phyloP scores from a whole-genome alignment of 306 rosid species.

The Sicyos edulis region DNA sequence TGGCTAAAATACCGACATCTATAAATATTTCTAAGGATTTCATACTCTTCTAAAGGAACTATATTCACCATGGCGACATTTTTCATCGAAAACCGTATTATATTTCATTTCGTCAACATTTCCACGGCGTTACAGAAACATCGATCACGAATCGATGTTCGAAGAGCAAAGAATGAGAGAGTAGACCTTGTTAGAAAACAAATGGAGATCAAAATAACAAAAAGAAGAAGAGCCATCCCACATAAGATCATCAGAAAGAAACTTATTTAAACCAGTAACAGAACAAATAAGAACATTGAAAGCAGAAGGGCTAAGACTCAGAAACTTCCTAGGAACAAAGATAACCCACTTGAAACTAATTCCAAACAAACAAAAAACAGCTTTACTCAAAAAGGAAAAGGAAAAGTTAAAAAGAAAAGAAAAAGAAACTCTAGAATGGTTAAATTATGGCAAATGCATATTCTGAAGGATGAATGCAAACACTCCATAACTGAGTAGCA shows the following conservation, averaged over 20 bases:
- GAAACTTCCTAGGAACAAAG: background rate
- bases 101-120: background rate
- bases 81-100: background rate
- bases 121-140: no score
- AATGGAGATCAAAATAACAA: background rate
- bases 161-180: background rate
- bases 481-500: slow-evolving; percentile 5
- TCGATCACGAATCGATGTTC: background rate
- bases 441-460: background rate
- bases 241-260: background rate
- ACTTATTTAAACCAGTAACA: background rate
- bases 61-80: background rate
- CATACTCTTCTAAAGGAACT: no score
- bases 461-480: background rate
- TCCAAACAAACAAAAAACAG: background rate
- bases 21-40: no score
- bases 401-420: background rate
- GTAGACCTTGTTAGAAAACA: background rate
- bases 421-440: no score
- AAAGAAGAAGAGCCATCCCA: slow-evolving; percentile 4
- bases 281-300: background rate
- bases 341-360: slow-evolving; percentile 5
- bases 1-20: background rate
- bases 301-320: background rate
- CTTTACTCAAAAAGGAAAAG: background rate